Evolutionary conservation across 805 yeast genomes (phyloP), one percentile per base, ranked within the genome.

Genomic region (Jamesozyma jinghongensis): DNA sequence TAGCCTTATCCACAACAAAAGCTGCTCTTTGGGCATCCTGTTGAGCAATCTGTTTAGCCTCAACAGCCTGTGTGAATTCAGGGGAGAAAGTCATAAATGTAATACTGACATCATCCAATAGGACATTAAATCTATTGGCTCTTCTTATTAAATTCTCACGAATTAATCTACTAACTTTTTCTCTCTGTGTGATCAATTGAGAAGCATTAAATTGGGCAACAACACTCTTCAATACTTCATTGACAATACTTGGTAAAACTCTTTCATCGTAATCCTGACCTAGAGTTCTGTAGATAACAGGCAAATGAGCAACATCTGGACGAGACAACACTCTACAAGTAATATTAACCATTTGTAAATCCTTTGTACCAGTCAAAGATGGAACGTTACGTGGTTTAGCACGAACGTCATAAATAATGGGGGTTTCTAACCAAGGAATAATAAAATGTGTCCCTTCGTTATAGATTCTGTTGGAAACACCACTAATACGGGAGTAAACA

Each of bases 11-110:
- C 40, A 92, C 98, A 33, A 92, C 72, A 53, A 88, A 92, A 0
- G 97, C 97, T 7, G 98, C 97, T 64, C 95, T 81, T 68, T 92
- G 97, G 17, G 98, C 97, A 62, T 92, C 98, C 71, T 92, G 98
- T 66, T 92, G 98, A 22, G 98, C 97, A 66, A 92, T 92, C 70
- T 92, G 98, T 67, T 92, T 92, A 43, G 96, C 95, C 69, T 92
- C 98, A 41, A 92, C 98, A 4, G 97, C 97, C 34, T 83, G 79
- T 32, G 97, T 88, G 63, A 92, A 92, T 65, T 92, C 98, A 22
- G 98, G 98, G 3, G 95, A 84, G 64, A 92, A 92, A 1, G 97
- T 85, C 97, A 92, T 92, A 54, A 70, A 86, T 2, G 98, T 92
- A 57, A 92, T 76, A 5, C 98, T 92, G 35, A 92, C 98, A 66